Percentiles rank a stretch among this genome's conserved stretches.
phyloP scores from a whole-genome alignment of 306 rosid genomes.

The Lathyrus aphaca region DNA sequence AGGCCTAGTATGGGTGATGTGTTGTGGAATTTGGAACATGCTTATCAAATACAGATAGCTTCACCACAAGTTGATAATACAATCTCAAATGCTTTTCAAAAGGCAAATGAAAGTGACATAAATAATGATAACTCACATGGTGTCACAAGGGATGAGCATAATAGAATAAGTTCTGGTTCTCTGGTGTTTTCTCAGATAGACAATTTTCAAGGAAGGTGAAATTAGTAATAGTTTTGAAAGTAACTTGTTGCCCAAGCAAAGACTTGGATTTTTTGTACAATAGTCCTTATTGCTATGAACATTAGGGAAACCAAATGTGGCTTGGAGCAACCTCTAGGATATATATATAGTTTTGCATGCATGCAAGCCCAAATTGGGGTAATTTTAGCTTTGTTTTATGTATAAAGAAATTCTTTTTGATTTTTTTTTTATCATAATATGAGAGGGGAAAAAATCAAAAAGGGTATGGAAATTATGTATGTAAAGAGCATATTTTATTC shows the following conservation, averaged over 20 bases:
- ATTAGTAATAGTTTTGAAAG: not conserved
- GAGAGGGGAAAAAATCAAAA: not conserved
- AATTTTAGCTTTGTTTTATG: not conserved
- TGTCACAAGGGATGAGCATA: slow-evolving; percentile 38
- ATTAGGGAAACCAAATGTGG: not conserved
- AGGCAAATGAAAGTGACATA: slow-evolving; percentile 3
- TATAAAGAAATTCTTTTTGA: not conserved
- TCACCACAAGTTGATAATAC: slow-evolving; percentile 36
- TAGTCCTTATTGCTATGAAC: not conserved
- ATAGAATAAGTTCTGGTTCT: slow-evolving; percentile 28
- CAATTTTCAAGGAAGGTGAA: slow-evolving; percentile 54
- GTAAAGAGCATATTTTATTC: not conserved
- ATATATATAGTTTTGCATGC: not conserved
- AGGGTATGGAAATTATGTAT: not conserved
- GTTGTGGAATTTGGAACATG: slow-evolving; percentile 81
- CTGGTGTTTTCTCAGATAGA: slow-evolving; percentile 50
- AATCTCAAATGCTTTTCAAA: slow-evolving; percentile 27
- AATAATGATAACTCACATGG: slow-evolving; percentile 26
- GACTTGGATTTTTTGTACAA: not conserved
- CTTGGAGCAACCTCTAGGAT: slow-evolving; percentile 6
- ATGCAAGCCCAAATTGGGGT: not conserved
- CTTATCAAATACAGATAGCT: slow-evolving; percentile 64
- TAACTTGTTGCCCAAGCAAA: not conserved
- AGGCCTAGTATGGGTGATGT: slow-evolving; percentile 90
- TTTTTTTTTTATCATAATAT: not conserved